phyloP scores from a whole-genome alignment of 2,329 filamentous ascomycete species.

The Fusarium nodosum region DNA sequence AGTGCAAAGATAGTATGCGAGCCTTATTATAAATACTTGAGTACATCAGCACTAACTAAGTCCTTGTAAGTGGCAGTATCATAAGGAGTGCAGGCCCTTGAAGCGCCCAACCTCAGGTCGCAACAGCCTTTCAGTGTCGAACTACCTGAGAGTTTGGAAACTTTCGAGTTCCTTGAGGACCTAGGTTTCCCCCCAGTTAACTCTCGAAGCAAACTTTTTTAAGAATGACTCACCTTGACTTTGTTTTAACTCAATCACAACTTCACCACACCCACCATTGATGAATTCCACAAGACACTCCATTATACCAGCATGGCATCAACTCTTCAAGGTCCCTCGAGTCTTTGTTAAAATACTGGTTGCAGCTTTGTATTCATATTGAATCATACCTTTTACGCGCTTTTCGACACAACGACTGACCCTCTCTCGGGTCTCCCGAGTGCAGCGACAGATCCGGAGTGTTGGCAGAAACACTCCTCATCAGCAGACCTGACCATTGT shows the following conservation, averaged over 20 bases:
- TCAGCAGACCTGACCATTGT: not conserved
- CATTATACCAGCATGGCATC: not conserved
- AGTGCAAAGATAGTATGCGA: not conserved
- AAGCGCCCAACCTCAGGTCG: not conserved
- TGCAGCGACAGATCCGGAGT: not conserved
- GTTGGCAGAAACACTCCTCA: not conserved
- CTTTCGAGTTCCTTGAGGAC: not conserved
- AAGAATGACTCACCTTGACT: not conserved
- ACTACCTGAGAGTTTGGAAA: not conserved
- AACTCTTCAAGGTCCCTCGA: not conserved
- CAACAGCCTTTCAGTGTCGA: not conserved
- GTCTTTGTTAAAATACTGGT: not conserved
- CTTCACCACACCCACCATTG: not conserved
- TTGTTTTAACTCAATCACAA: not conserved
- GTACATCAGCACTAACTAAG: not conserved
- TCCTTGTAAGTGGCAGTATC: not conserved
- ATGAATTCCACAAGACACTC: not conserved
- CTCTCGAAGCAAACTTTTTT: not conserved
- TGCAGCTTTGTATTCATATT: not conserved
- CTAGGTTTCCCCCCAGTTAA: not conserved
- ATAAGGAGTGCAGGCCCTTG: no score
- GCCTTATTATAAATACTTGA: not conserved
- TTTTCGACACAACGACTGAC: not conserved
- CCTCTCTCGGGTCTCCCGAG: not conserved
- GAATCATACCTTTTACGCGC: not conserved